Evolutionary conservation across 345 rosid genomes (phyloP).

Genomic region (Citrus inodora): DNA sequence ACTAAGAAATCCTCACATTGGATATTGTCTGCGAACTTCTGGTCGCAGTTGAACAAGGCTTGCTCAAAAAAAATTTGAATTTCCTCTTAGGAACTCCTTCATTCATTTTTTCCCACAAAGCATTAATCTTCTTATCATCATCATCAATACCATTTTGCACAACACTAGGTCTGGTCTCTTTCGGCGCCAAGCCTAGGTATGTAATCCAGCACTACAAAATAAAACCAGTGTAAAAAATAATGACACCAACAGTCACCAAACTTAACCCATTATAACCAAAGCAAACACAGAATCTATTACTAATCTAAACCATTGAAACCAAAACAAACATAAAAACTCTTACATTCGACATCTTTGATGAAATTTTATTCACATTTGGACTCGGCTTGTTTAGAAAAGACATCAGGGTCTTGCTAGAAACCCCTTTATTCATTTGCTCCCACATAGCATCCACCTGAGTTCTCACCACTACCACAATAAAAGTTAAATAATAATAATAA

Average conservation of each 20-base stretch:
- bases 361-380: slow-evolving; percentile 19
- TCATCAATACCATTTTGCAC: neutral
- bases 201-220: slow-evolving; percentile 44
- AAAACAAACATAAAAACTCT: neutral
- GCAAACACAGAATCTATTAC: neutral
- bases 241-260: neutral
- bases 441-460: slow-evolving; percentile 49
- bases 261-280: neutral
- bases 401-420: slow-evolving; percentile 16
- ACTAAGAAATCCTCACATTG: slow-evolving; percentile 38
- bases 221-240: neutral
- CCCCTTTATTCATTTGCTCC: slow-evolving; percentile 57
- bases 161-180: slow-evolving; percentile 9
- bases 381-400: slow-evolving; percentile 19
- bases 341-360: slow-evolving; percentile 25
- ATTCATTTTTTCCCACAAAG: slow-evolving; percentile 66
- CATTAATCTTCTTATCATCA: slow-evolving; percentile 10
- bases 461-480: slow-evolving; percentile 29
- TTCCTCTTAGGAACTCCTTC: slow-evolving; percentile 36
- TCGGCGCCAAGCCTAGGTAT: slow-evolving; percentile 42
- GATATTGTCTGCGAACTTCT: slow-evolving; percentile 26
- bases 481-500: neutral
- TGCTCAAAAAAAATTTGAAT: slow-evolving; percentile 28
- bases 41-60: slow-evolving; percentile 22
- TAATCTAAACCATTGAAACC: neutral